These are phyloP conservation scores for Nemania abortiva DNA, from an alignment of 2,329 filamentous ascomycete species.

Conservation along the genomic window DNA sequence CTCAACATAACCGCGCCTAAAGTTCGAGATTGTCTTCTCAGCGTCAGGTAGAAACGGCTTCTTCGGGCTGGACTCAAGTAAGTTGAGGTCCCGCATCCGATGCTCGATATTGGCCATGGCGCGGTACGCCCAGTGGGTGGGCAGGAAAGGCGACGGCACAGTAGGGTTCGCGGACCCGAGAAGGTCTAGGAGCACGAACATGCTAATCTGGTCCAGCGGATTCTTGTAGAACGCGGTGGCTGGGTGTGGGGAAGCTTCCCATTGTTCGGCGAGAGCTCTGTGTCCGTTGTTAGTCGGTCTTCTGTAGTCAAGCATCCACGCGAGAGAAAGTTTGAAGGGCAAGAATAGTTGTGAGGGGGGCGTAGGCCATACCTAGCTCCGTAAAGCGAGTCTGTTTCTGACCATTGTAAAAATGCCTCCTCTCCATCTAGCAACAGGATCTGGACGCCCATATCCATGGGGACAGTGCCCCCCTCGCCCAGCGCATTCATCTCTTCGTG, in stretches of 20 bases:
- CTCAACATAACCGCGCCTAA: conserved; percentile 60
- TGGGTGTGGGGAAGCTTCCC: conserved; percentile 75
- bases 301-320: not conserved
- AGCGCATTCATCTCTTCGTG: conserved; percentile 76
- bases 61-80: conserved; percentile 59
- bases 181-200: conserved; percentile 82
- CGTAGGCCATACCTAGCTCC: conserved; percentile 70
- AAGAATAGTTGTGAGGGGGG: not conserved
- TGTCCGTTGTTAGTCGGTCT: conserved; percentile 23
- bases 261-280: conserved; percentile 75
- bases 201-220: conserved; percentile 76
- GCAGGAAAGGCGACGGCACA: conserved; percentile 79
- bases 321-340: conserved; percentile 5
- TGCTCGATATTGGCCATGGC: conserved; percentile 73
- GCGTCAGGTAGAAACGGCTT: conserved; percentile 68
- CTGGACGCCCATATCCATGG: conserved; percentile 80
- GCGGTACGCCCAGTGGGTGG: conserved; percentile 85
- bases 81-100: conserved; percentile 69
- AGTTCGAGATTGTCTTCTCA: conserved; percentile 57
- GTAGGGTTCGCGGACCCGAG: conserved; percentile 71
- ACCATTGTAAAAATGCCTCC: conserved; percentile 82
- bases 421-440: conserved; percentile 85
- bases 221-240: conserved; percentile 77
- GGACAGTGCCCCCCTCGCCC: conserved; percentile 63
- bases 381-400: conserved; percentile 79